Base-by-base conservation (phyloP, 2,329 filamentous ascomycete species). In the Phyllosticta citriasiana region DNA sequence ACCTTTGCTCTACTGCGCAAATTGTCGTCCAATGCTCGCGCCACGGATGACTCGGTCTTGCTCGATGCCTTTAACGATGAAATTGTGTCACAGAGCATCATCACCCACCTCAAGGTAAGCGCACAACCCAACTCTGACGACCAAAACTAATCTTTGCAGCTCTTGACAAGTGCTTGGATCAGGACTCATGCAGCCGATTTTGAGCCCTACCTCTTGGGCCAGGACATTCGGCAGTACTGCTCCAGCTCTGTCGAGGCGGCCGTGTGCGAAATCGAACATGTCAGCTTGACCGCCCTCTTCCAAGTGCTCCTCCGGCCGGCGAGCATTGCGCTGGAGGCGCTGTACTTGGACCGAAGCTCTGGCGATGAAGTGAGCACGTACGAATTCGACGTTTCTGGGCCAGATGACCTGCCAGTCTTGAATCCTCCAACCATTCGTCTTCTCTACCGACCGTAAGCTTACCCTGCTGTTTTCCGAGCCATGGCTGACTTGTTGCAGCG, bases 301-400 rank as follows among this genome's bases (percentile, higher is more conserved):
- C 86, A 93, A 65, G 83, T 91, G 26, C 80, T 97, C 3, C 83
- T 97, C 64, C 87, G 89, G 69, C 89, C 88, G 7, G 86, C 87
- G 57, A 85, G 86, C 16, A 84, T 97, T 65, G 85, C 87, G 4
- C 83, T 97, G 22, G 91, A 97, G 70, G 89, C 97, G 64, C 85
- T 91, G 59, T 97, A 97, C 71, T 84, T 99, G 8, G 94, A 97
- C 71, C 85, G 91, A 67, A 96, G 89, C 68, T 80, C 85, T 54
- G 92, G 91, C 19, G 81, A 83, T 55, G 82, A 88, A 67, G 89
- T 91, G 68, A 96, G 89, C 70, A 82, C 80, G 33, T 86, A 88
- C 71, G 81, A 82, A 24, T 84, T 88, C 67, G 85, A 79, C 62
- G 74, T 76, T n/a, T 68, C 70, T 14, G 69, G 70, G 57, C 67